Conservation (phyloP, 805 yeast species). For the Alloascoidea hylecoeti region DNA sequence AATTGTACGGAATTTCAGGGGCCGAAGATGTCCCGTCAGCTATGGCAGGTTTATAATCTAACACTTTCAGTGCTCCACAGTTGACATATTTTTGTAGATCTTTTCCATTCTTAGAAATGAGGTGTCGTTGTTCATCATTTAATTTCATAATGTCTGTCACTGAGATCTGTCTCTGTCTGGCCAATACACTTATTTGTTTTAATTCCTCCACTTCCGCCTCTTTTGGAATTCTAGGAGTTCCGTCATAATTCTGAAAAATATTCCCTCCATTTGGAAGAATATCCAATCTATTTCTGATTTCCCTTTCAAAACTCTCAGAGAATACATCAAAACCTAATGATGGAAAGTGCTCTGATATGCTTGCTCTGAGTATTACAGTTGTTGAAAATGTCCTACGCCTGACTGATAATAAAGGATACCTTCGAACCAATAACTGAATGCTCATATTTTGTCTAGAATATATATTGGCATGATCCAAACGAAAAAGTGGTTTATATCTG, state of each 20-base stretch:
- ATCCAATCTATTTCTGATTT: conserved; percentile 47
- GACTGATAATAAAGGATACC: no score
- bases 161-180: conserved; percentile 40
- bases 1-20: no score
- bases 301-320: conserved; percentile 32
- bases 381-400: no score
- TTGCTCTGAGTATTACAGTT: no score
- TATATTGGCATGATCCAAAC: no score
- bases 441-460: no score
- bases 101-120: conserved; percentile 45
- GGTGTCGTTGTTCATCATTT: conserved; percentile 35
- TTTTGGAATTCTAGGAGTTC: conserved; percentile 52
- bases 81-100: conserved; percentile 38
- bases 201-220: conserved; percentile 59
- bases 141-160: conserved; percentile 29
- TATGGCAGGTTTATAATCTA: no score
- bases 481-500: no score
- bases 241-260: conserved; percentile 63
- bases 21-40: no score
- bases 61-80: no score
- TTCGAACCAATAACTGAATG: no score
- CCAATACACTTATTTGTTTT: conserved; percentile 53
- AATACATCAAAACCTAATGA: conserved; percentile 11
- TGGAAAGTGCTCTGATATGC: no score
- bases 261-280: conserved; percentile 49